A percentile compares a stretch with the other conserved stretches of the same genome.
Evolutionary conservation across 2,329 filamentous ascomycete species (phyloP).

Genomic region (Fusarium sp.): DNA sequence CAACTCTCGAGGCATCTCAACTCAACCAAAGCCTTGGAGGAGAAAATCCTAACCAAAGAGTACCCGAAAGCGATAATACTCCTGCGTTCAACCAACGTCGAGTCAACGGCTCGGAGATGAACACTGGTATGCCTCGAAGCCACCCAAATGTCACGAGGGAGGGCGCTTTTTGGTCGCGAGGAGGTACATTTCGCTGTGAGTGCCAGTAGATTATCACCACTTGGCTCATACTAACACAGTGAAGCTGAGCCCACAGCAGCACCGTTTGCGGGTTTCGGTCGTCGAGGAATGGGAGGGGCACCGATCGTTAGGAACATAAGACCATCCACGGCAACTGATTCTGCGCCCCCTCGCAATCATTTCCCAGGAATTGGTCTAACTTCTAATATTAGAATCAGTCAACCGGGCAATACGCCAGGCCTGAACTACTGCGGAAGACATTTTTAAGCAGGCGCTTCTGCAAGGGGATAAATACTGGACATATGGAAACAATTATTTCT

Average conservation of each 20-base stretch:
- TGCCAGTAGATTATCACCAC: neutral
- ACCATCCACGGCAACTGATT: constrained; percentile 9
- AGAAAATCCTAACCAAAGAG: neutral
- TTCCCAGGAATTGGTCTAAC: constrained; percentile 44
- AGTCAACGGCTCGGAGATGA: constrained; percentile 32
- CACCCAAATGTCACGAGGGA: constrained; percentile 16
- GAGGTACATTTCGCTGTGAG: constrained; percentile 27
- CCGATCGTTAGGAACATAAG: constrained; percentile 9
- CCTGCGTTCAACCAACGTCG: constrained; percentile 25
- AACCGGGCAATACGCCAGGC: constrained; percentile 31
- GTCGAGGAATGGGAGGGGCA: constrained; percentile 9
- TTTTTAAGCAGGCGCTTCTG: constrained; percentile 5
- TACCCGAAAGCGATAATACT: neutral
- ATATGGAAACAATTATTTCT: neutral
- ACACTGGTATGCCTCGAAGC: constrained; percentile 21
- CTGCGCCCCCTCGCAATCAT: constrained; percentile 31
- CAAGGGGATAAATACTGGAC: neutral
- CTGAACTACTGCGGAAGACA: constrained; percentile 19
- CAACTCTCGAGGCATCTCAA: constrained; percentile 34
- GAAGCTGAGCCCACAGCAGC: constrained; percentile 19
- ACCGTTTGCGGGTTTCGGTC: constrained; percentile 13
- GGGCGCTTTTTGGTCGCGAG: constrained; percentile 31
- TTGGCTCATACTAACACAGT: constrained; percentile 10
- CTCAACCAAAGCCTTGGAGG: constrained; percentile 9
- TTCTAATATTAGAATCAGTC: constrained; percentile 46